phyloP scores from a whole-genome alignment of 805 yeast species.

The Candida krabiensis region DNA sequence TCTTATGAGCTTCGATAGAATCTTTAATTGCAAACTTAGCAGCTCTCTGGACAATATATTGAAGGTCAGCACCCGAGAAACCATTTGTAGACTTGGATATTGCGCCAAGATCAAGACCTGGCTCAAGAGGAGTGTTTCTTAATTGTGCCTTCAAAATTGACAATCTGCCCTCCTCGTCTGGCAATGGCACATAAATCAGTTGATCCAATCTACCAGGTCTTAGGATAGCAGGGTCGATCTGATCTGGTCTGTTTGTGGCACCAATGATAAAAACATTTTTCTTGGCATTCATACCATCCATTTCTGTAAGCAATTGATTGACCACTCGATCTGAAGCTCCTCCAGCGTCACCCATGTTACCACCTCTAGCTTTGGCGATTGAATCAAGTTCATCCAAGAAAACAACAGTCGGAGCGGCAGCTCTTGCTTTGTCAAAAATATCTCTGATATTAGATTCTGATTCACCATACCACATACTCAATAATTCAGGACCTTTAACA shows the following conservation, averaged over 20 bases:
- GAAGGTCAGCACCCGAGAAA: conserved; percentile 98
- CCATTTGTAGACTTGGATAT: conserved; percentile 96
- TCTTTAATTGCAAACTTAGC: conserved; percentile 99
- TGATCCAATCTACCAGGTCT: conserved; percentile 99
- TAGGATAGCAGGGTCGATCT: conserved; percentile 96
- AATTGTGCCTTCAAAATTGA: conserved; percentile 94
- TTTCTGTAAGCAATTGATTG: conserved; percentile 92
- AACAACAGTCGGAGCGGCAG: conserved; percentile 99
- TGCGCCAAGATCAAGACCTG: conserved; percentile 84
- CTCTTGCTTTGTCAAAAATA: conserved; percentile 97
- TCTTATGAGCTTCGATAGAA: conserved; percentile 81
- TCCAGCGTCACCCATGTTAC: conserved; percentile 87
- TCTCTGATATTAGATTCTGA: conserved; percentile 97
- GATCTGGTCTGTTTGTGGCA: conserved; percentile 99
- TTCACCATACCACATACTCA: conserved; percentile 99
- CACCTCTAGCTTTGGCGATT: conserved; percentile 96
- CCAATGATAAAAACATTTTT: conserved; percentile 98
- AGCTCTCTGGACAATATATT: conserved; percentile 96
- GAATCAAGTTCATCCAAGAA: conserved; percentile 98
- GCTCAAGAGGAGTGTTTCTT: conserved; percentile 98
- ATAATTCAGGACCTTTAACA: conserved; percentile 94
- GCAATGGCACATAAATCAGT: conserved; percentile 96
- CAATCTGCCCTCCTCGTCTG: conserved; percentile 92
- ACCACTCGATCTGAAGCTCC: conserved; percentile 97
- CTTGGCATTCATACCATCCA: conserved; percentile 99